Conservation (phyloP, 352 stramenopile genomes). For the Phytopythium chamaehyphon region DNA sequence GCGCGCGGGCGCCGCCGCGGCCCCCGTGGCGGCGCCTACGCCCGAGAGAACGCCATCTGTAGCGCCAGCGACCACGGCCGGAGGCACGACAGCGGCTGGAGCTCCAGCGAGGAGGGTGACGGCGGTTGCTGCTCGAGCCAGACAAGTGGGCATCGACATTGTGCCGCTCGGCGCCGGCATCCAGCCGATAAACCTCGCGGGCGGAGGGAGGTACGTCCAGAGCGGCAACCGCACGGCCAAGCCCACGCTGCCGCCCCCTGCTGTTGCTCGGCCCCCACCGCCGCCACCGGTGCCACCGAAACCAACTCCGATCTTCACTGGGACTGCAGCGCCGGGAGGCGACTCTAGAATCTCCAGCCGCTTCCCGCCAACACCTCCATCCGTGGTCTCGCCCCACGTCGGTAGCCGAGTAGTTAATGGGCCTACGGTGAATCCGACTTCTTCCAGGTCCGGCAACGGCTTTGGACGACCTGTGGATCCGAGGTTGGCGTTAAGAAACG, state of each 20-base stretch:
- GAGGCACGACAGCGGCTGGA: neutral
- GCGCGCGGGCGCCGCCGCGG: neutral
- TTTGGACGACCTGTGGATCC: neutral
- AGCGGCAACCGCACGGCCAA: slow-evolving; percentile 43
- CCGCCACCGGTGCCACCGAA: slow-evolving; percentile 5
- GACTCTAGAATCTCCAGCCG: too few species aligned
- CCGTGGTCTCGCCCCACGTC: too few species aligned
- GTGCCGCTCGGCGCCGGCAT: slow-evolving; percentile 40
- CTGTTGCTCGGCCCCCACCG: neutral
- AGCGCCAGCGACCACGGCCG: neutral
- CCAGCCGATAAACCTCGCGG: slow-evolving; percentile 17
- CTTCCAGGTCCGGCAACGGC: neutral
- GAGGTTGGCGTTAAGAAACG: too few species aligned
- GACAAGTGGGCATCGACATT: slow-evolving; percentile 35
- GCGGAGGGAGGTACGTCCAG: slow-evolving; percentile 63
- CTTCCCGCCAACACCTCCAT: too few species aligned
- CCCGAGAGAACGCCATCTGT: too few species aligned
- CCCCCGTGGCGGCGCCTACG: too few species aligned
- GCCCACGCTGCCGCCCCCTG: slow-evolving; percentile 12
- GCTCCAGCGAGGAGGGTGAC: slow-evolving; percentile 21
- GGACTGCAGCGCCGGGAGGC: too few species aligned
- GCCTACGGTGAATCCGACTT: too few species aligned
- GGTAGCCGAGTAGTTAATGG: too few species aligned
- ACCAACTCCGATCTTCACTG: too few species aligned
- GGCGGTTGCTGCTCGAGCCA: slow-evolving; percentile 14